Evolutionary conservation across 495 filamentous ascomycete genomes (phyloP).

Genomic region (Gamarada debralockiae): DNA sequence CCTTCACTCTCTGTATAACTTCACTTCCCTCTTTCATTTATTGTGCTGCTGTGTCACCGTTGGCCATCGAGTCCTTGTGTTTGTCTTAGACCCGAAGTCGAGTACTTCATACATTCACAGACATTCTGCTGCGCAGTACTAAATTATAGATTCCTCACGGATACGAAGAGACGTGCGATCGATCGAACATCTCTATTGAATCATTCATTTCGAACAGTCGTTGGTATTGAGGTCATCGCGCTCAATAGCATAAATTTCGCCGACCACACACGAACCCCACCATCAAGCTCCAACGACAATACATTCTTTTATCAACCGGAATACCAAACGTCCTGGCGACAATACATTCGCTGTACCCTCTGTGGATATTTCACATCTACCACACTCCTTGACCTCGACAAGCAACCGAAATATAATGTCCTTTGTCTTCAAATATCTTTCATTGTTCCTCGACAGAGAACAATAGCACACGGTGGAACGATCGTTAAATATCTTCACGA

Average conservation of each 20-base stretch:
- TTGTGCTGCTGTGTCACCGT: no score
- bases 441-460: conserved; percentile 2
- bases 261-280: no score
- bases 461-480: conserved; percentile 13
- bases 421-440: neutral
- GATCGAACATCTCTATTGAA: no score
- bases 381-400: neutral
- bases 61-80: neutral
- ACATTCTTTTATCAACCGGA: neutral
- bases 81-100: conserved; percentile 8
- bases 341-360: conserved; percentile 8
- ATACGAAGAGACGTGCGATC: no score
- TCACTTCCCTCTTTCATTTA: neutral
- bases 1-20: neutral
- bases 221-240: no score
- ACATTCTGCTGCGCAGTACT: conserved; percentile 10
- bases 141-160: no score
- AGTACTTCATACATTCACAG: neutral
- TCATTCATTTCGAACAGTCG: no score
- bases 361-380: neutral
- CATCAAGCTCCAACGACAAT: no score
- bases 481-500: neutral
- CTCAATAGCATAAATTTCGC: no score
- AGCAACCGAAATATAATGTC: conserved; percentile 8
- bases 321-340: conserved; percentile 6